Conservation (phyloP, 768 basidiomycete genomes). For the Amanita subjunquillea region DNA sequence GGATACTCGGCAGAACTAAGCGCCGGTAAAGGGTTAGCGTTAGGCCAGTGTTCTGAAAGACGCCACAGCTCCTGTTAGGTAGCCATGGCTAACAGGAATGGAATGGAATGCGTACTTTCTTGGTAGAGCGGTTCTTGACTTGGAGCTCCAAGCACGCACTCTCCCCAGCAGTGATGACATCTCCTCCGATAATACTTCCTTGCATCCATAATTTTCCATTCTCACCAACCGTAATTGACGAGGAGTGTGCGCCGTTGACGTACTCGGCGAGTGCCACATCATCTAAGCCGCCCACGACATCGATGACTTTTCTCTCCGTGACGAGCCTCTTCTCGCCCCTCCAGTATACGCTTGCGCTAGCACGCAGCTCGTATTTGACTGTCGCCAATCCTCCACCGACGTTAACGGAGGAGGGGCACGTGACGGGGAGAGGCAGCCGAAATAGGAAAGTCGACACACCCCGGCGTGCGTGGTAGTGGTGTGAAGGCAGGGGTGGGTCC, state of each 20-base stretch:
- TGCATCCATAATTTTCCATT: constrained; percentile 75
- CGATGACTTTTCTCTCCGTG: constrained; percentile 46
- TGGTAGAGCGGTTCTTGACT: constrained; percentile 73
- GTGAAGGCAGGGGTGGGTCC: constrained; percentile 48
- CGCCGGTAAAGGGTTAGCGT: constrained; percentile 50
- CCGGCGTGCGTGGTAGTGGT: constrained; percentile 65
- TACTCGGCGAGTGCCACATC: constrained; percentile 21
- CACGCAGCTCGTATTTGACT: constrained; percentile 65
- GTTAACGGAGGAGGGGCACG: constrained; percentile 59
- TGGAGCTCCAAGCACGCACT: constrained; percentile 65
- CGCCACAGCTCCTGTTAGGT: neutral
- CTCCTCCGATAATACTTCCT: constrained; percentile 47
- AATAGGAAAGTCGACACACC: constrained; percentile 76
- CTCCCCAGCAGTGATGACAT: constrained; percentile 55
- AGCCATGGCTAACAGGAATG: constrained; percentile 4
- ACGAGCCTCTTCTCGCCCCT: constrained; percentile 66
- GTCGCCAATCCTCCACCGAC: constrained; percentile 63
- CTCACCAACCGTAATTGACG: constrained; percentile 61
- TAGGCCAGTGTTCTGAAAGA: constrained; percentile 54
- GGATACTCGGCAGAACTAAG: constrained; percentile 41
- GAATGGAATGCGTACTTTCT: constrained; percentile 51
- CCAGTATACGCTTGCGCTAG: constrained; percentile 65
- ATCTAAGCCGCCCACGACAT: constrained; percentile 51
- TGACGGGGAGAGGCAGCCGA: constrained; percentile 56
- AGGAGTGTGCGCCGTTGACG: constrained; percentile 19